Evolutionary conservation across 306 rosid species (phyloP).

Genomic region (Arachis stenosperma): DNA sequence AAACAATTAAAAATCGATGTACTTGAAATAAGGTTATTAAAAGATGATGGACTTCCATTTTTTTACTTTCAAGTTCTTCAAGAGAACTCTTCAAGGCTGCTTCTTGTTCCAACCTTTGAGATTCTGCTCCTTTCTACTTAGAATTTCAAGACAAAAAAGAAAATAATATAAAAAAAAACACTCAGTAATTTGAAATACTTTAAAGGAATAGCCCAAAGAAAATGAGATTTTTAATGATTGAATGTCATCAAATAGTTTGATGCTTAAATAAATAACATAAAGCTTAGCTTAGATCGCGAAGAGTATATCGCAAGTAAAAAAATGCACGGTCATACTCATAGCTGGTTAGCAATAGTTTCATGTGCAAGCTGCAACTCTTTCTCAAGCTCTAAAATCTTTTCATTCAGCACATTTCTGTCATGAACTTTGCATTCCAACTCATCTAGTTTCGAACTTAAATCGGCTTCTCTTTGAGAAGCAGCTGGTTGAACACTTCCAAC

Average conservation of each 20-base stretch:
- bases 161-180: conserved; percentile 24
- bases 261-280: neutral
- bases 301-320: too few species aligned
- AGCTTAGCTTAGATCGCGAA: conserved; percentile 22
- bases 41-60: conserved; percentile 59
- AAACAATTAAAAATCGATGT: too few species aligned
- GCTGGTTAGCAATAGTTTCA: too few species aligned
- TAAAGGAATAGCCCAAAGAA: neutral
- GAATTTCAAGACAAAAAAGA: neutral
- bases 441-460: conserved; percentile 52
- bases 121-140: conserved; percentile 66
- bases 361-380: conserved; percentile 36
- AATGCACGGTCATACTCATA: too few species aligned
- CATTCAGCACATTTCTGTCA: conserved; percentile 61
- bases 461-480: too few species aligned
- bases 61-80: conserved; percentile 74
- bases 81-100: conserved; percentile 60
- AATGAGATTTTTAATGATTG: neutral
- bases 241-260: neutral
- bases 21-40: too few species aligned
- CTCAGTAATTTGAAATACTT: neutral
- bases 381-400: conserved; percentile 64
- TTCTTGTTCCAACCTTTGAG: conserved; percentile 26
- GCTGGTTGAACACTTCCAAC: too few species aligned
- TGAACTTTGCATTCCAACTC: conserved; percentile 55